Evolutionary conservation across 202 grass and related monocot species (phyloP).

Genomic region (Digitaria exilis): DNA sequence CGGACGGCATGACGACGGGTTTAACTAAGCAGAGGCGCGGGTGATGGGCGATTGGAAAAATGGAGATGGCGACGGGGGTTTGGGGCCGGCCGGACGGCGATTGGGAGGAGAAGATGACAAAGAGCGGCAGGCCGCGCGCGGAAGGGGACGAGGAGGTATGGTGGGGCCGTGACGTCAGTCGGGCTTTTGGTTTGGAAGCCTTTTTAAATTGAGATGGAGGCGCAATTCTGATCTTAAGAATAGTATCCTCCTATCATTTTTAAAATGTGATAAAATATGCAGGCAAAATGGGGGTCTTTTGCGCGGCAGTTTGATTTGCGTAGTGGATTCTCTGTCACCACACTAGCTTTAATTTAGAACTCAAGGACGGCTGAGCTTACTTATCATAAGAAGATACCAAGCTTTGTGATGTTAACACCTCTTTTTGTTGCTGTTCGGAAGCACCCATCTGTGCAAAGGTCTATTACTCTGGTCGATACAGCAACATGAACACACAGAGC

Average conservation of each 20-base stretch:
- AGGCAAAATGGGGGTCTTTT: neutral
- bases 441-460: neutral
- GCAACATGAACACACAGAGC: neutral
- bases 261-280: too few relatives aligned
- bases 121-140: conserved; percentile 39
- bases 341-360: neutral
- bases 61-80: conserved; percentile 8
- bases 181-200: neutral
- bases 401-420: neutral
- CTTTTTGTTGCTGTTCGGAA: neutral
- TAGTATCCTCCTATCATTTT: too few relatives aligned
- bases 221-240: neutral
- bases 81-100: conserved; percentile 36
- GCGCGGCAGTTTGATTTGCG: neutral
- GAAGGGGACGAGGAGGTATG: neutral
- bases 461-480: neutral
- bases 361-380: neutral
- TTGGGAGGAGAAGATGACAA: conserved; percentile 37
- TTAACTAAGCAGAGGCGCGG: conserved; percentile 9
- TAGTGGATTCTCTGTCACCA: conserved; percentile 6
- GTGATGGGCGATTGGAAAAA: conserved; percentile 21
- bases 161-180: conserved; percentile 4
- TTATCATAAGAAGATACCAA: neutral
- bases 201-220: neutral
- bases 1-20: conserved; percentile 32